Conservation (phyloP, 768 basidiomycete genomes). For the Kwoniella sp. region DNA sequence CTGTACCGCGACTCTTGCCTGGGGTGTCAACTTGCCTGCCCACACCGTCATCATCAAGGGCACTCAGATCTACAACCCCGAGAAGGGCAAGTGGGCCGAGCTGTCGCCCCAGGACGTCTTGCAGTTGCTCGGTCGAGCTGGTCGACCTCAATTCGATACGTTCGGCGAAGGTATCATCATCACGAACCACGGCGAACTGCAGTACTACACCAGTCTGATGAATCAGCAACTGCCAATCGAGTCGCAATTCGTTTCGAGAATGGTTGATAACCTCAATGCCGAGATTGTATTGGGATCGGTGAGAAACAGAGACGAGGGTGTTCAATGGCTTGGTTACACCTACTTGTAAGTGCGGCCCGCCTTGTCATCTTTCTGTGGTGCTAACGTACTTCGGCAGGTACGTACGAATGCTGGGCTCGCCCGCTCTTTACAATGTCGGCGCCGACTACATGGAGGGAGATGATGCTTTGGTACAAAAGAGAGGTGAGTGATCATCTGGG, state of each 20-base stretch:
- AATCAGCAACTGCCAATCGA: constrained; percentile 99
- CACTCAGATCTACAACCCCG: constrained; percentile 99
- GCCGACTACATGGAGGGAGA: constrained; percentile 91
- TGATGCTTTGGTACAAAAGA: constrained; percentile 78
- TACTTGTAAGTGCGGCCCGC: constrained; percentile 68
- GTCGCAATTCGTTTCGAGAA: constrained; percentile 84
- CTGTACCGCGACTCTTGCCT: constrained; percentile 96
- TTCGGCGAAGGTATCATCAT: constrained; percentile 98
- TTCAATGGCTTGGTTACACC: constrained; percentile 95
- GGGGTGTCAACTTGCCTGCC: constrained; percentile 98
- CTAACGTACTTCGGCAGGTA: constrained; percentile 63
- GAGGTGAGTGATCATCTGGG: constrained; percentile 60
- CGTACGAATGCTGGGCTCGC: constrained; percentile 89
- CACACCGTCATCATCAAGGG: constrained; percentile 99
- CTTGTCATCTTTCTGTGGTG: not conserved
- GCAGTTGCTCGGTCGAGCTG: constrained; percentile 98
- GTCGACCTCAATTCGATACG: constrained; percentile 95
- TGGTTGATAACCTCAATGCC: constrained; percentile 95
- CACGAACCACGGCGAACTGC: constrained; percentile 93
- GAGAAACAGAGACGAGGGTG: constrained; percentile 92
- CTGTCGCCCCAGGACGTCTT: constrained; percentile 92
- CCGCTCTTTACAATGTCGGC: constrained; percentile 82
- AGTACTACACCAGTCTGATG: constrained; percentile 91
- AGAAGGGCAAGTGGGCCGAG: constrained; percentile 97
- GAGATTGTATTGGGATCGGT: constrained; percentile 95